Evolutionary conservation across 768 basidiomycete genomes (phyloP), one percentile per base, ranked within the genome.

Genomic region (Cystofilobasidium ferigula): DNA sequence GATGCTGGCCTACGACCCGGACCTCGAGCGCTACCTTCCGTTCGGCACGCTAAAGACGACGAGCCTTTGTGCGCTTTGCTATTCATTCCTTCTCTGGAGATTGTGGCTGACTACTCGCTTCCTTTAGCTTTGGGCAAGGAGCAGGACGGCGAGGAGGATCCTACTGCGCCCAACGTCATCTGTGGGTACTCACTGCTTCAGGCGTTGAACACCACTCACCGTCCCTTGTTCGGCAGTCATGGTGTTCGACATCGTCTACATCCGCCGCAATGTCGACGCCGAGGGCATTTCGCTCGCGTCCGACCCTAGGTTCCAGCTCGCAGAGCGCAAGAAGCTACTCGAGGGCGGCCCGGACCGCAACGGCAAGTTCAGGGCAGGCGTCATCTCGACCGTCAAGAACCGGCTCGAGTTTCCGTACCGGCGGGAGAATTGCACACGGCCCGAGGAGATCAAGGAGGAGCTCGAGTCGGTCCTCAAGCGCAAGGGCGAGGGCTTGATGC

Each of bases 1-100:
- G 75, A 98, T 99, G 94, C 78, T 99, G 36, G 94, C 97, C 3
- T 98, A 88, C 88, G 95, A 98, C 75, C 94, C 94, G 0, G 60
- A 40, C 12, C 53, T 57, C 22, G 47, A 68, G n/a, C 40, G 56
- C 28, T 59, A 48, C 38, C 47, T 95, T 24, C 89, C 94, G 0
- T 98, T 99, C 69, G 95, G 95, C 1, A 88, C 85, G 0, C 78
- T 99, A 58, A 99, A 99, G 77, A 89, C 91, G 0, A 90, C 91
- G 48, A 93, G 93, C 0, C 78, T 86, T 20, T 88, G 89, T 90
- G 66, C 47, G 79, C 14, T 22, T n/a, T 35, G 0, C 38, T 57
- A 61, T 56, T 61, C 10, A 43, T n/a, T n/a, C n/a, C 9, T 18
- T 16, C n/a, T 2, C 22, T 18, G 16, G 40, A 42, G 3, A 18